Percentiles rank a stretch among this genome's conserved stretches.
Conservation (phyloP, 225 moss, liverwort and hornwort species). For the Asterella californica region DNA sequence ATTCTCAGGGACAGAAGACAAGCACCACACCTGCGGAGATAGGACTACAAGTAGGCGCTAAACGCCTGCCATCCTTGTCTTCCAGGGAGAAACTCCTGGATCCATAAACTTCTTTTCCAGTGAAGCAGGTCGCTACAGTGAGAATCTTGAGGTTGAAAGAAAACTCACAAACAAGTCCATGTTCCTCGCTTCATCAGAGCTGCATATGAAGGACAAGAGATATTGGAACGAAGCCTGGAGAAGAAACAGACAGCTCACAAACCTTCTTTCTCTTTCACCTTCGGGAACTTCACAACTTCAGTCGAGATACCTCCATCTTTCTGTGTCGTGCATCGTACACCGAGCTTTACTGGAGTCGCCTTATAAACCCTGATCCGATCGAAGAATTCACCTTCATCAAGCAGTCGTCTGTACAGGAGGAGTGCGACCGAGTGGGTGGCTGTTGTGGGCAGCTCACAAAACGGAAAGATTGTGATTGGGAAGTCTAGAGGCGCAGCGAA, state of each 20-base stretch:
- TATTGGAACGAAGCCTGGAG: neutral
- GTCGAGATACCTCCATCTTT: constrained; percentile 7
- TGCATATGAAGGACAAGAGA: neutral
- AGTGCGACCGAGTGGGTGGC: neutral
- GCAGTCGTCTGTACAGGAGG: too few relatives aligned
- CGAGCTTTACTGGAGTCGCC: neutral
- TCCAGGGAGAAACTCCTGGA: too few relatives aligned
- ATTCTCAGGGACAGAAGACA: too few relatives aligned
- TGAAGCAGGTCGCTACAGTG: too few relatives aligned
- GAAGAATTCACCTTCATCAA: neutral
- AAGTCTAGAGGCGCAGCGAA: neutral
- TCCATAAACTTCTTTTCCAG: too few relatives aligned
- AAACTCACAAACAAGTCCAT: neutral
- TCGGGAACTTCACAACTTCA: neutral
- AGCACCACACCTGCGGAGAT: too few relatives aligned
- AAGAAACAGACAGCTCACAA: neutral
- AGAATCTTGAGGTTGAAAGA: too few relatives aligned
- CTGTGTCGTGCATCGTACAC: neutral
- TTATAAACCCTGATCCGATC: neutral
- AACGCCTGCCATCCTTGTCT: too few relatives aligned
- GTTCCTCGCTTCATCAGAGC: neutral
- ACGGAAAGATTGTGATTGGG: neutral
- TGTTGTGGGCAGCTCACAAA: neutral
- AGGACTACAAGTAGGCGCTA: too few relatives aligned
- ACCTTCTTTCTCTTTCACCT: constrained; percentile 5